A percentile compares a stretch with the other conserved stretches of the same genome.
phyloP scores from a whole-genome alignment of 768 basidiomycete genomes.

The Peribolospora baueri region DNA sequence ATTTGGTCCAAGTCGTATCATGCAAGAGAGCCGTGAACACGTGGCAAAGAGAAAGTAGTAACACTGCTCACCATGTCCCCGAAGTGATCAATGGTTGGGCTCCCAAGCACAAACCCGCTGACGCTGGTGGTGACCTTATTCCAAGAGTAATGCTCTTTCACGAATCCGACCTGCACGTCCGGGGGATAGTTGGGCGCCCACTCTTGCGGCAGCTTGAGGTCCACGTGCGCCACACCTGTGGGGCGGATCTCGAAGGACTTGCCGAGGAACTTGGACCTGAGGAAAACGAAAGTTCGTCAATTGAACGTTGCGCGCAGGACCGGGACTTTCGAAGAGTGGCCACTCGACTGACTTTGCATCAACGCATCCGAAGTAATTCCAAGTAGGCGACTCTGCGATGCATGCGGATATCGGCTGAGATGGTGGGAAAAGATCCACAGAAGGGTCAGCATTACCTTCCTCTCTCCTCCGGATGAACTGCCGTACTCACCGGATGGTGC shows the following conservation, averaged over 20 bases:
- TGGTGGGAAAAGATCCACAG: background rate
- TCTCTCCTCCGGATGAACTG: background rate
- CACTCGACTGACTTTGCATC: too few relatives aligned
- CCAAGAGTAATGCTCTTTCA: conserved; percentile 80
- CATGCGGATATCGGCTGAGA: conserved; percentile 63
- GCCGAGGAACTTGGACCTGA: conserved; percentile 51
- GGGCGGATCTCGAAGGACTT: conserved; percentile 90
- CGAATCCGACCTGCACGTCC: conserved; percentile 23
- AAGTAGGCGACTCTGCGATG: conserved; percentile 68
- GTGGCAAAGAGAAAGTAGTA: background rate
- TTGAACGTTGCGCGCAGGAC: too few relatives aligned
- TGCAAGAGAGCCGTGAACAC: background rate
- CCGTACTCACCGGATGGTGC: conserved; percentile 43
- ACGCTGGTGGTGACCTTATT: conserved; percentile 77
- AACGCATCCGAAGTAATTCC: conserved; percentile 53
- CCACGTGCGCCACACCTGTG: conserved; percentile 76
- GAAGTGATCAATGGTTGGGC: conserved; percentile 70
- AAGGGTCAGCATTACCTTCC: background rate
- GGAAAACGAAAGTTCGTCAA: too few relatives aligned
- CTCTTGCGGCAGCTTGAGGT: conserved; percentile 47
- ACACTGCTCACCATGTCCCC: conserved; percentile 70
- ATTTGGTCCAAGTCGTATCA: background rate
- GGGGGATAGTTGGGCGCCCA: conserved; percentile 39
- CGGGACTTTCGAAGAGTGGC: too few relatives aligned
- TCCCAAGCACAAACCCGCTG: conserved; percentile 79